Evolutionary conservation across 805 yeast species (phyloP), one percentile per base, ranked within the genome.

Genomic region (Tetrapisispora iriomotensis): DNA sequence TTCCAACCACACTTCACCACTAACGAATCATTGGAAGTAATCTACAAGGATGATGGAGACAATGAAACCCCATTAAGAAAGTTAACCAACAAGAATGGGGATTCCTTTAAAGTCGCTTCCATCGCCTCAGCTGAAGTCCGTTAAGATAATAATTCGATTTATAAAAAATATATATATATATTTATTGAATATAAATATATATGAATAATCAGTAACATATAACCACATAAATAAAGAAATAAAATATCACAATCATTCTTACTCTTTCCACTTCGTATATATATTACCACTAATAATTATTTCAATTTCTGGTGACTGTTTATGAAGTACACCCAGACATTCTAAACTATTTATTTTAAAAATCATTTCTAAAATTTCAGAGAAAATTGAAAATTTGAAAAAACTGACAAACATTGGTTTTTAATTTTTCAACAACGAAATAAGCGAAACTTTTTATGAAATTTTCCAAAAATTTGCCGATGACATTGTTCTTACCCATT

Each of bases 1-100:
- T 70, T 83, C 48, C 98, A 92, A 72, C 97, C 96, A 38, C 71
- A 73, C 44, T 88, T 92, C 72, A 69, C 90, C 42, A 90, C 97
- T 23, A 77, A 70, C 49, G 92, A 77, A 29, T 66, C 68, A 36
- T 71, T 79, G 43, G 83, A 83, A 57, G 95, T 90, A 31, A 72
- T 84, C 45, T 90, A 75, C 72, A 81, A 81, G 55, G 80, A 71
- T 51, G 76, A 71, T 22, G 61, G 55, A 38, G 68, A 71, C 51
- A 86, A 79, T 55, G 94, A 94, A 49, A 79, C 79, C 58, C 78
- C 79, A 40, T 56, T 57, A 33, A 68, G 71, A 45, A 80, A 72
- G 61, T 74, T 90, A 61, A 83, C 86, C 40, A 87, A 83, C 64
- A 77, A 73, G 58, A 75, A 70, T 50, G 96, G 96, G 45, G 82